Percentiles rank a stretch among this genome's conserved stretches.
phyloP scores from a whole-genome alignment of 371 early-diverging fungal species.

The Coemansia sp. region DNA sequence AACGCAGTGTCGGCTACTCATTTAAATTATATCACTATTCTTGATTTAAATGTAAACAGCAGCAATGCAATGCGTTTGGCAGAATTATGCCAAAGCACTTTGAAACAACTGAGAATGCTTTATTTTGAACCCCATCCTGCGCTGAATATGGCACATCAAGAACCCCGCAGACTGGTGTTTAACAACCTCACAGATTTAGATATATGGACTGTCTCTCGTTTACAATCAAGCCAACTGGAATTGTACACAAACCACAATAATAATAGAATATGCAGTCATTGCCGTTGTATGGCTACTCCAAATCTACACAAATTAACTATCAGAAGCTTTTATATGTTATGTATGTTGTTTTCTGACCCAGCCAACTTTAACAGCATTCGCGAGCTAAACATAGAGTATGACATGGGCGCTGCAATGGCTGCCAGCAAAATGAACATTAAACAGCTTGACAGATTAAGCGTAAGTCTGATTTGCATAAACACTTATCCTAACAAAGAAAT shows the following conservation, averaged over 20 bases:
- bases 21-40: too few relatives aligned
- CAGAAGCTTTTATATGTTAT: not conserved
- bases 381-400: not conserved
- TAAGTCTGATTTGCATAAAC: not conserved
- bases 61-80: too few relatives aligned
- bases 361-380: not conserved
- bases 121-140: not conserved
- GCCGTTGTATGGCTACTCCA: not conserved
- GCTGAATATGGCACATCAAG: not conserved
- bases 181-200: not conserved
- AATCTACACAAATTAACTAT: not conserved
- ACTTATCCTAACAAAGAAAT: not conserved
- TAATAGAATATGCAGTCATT: not conserved
- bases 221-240: not conserved
- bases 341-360: not conserved
- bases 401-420: not conserved
- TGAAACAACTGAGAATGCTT: not conserved
- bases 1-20: too few relatives aligned
- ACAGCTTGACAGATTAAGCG: not conserved
- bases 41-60: too few relatives aligned
- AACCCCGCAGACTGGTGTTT: not conserved
- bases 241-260: not conserved
- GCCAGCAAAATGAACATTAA: not conserved
- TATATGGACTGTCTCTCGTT: not conserved
- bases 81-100: not conserved